phyloP scores from a whole-genome alignment of 2,329 filamentous ascomycete genomes.

The Xylaria hypoxylon region DNA sequence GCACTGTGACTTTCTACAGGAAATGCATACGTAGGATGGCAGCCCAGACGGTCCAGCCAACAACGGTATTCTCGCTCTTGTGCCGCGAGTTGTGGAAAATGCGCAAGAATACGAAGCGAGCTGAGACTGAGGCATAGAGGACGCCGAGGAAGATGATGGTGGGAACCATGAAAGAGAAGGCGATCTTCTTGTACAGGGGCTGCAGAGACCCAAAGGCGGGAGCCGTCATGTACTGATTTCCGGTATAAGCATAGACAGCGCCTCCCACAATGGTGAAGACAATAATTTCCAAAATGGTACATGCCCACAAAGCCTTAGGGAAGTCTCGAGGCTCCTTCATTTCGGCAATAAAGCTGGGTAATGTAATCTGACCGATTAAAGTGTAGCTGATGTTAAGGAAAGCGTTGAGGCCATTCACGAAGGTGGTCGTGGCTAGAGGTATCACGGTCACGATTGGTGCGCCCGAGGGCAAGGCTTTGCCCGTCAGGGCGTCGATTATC shows the following conservation, averaged over 20 bases:
- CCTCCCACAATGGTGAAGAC: slow-evolving; percentile 85
- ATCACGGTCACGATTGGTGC: slow-evolving; percentile 75
- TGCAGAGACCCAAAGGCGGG: slow-evolving; percentile 89
- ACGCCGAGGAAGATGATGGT: slow-evolving; percentile 94
- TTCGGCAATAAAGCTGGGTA: slow-evolving; percentile 94
- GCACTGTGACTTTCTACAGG: too few relatives aligned
- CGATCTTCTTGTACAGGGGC: slow-evolving; percentile 84
- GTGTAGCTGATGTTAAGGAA: slow-evolving; percentile 97
- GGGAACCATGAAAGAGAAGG: slow-evolving; percentile 95
- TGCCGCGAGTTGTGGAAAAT: slow-evolving; percentile 83
- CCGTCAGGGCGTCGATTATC: slow-evolving; percentile 41
- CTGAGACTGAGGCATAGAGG: slow-evolving; percentile 88
- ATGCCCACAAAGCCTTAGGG: slow-evolving; percentile 90
- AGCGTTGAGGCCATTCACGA: slow-evolving; percentile 84
- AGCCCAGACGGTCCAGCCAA: slow-evolving; percentile 84
- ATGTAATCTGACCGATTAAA: slow-evolving; percentile 94
- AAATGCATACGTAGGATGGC: slow-evolving; percentile 70
- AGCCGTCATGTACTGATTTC: slow-evolving; percentile 87
- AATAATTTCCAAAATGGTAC: slow-evolving; percentile 88
- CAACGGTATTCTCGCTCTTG: slow-evolving; percentile 81
- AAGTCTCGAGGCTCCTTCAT: slow-evolving; percentile 88
- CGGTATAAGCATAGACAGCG: slow-evolving; percentile 87
- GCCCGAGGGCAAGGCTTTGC: slow-evolving; percentile 57
- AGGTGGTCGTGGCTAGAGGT: slow-evolving; percentile 77
- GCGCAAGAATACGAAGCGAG: slow-evolving; percentile 92